Conservation (phyloP, 1,139 yeast species). For the Hansenula lynferdii region DNA sequence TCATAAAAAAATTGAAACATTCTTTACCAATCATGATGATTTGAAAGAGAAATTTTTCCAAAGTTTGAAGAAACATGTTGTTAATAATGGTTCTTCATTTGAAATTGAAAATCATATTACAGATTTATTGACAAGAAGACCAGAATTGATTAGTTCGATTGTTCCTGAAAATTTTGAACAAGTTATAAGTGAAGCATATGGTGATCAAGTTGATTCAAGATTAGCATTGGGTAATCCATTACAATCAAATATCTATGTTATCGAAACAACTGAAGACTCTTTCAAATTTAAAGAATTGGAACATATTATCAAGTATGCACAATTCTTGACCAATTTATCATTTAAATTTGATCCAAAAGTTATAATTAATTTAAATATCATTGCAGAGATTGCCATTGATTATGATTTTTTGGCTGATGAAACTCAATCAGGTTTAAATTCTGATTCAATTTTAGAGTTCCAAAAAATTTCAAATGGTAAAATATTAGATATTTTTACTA, state of each 20-base stretch:
- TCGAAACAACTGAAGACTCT: conserved; percentile 15
- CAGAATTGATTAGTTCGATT: conserved; percentile 10
- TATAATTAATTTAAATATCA: conserved; percentile 24
- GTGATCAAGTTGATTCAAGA: conserved; percentile 27
- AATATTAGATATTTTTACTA: background rate
- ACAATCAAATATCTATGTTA: conserved; percentile 34
- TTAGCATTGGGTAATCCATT: conserved; percentile 44
- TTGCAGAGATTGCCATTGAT: conserved; percentile 33
- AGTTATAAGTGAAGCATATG: conserved; percentile 9
- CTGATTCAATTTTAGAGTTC: conserved; percentile 3
- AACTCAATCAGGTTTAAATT: background rate
- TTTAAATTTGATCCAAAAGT: conserved; percentile 12
- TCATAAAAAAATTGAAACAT: conserved; percentile 7
- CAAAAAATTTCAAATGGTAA: background rate
- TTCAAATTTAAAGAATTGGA: conserved; percentile 13
- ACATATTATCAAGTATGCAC: conserved; percentile 20
- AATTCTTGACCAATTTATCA: conserved; percentile 22
- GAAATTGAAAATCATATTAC: conserved; percentile 13
- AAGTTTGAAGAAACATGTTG: conserved; percentile 14
- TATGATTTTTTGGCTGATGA: conserved; percentile 24
- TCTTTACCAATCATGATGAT: conserved; percentile 9
- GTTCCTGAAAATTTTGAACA: conserved; percentile 9
- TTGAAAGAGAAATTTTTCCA: conserved; percentile 17
- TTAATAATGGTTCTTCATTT: conserved; percentile 1
- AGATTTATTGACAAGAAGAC: conserved; percentile 7